Conservation (phyloP, 2,329 filamentous ascomycete species). For the Aspergillus aculeatinus region DNA sequence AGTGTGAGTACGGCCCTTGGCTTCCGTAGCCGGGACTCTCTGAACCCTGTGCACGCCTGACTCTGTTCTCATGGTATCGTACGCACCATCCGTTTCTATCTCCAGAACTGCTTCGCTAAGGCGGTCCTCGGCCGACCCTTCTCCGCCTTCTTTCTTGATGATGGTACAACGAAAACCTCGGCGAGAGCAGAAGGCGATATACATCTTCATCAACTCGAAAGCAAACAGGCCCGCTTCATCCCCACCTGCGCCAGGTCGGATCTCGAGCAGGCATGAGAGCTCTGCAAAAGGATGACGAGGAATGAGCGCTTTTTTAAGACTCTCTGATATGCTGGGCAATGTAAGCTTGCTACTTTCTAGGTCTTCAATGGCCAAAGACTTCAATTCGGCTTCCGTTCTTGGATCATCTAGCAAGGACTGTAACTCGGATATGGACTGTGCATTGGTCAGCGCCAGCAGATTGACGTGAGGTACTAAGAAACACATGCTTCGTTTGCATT, state of each 20-base stretch:
- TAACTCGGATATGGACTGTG: conserved; percentile 64
- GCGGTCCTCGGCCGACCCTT: conserved; percentile 62
- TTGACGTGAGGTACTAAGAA: neutral
- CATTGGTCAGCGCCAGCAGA: neutral
- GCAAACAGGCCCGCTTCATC: conserved; percentile 90
- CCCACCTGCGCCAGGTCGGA: conserved; percentile 87
- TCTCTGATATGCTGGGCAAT: conserved; percentile 63
- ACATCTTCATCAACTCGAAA: conserved; percentile 86
- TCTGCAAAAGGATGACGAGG: conserved; percentile 87
- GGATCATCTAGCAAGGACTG: conserved; percentile 71
- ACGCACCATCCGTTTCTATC: conserved; percentile 72
- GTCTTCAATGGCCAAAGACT: conserved; percentile 64
- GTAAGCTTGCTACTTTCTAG: conserved; percentile 63
- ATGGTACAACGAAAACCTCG: conserved; percentile 65
- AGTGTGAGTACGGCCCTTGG: conserved; percentile 87
- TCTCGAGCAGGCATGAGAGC: conserved; percentile 86
- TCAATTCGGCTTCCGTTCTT: conserved; percentile 59
- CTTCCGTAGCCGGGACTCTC: conserved; percentile 87
- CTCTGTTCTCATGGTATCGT: conserved; percentile 78
- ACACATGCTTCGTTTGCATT: conserved; percentile 54
- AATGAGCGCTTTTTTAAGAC: conserved; percentile 74
- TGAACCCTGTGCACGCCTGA: conserved; percentile 95
- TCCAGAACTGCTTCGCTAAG: conserved; percentile 87
- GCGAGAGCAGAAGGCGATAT: conserved; percentile 71
- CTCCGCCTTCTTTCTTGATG: conserved; percentile 79